Base-by-base conservation (phyloP, 2,329 filamentous ascomycete species). In the Thielaviopsis euricoi region DNA sequence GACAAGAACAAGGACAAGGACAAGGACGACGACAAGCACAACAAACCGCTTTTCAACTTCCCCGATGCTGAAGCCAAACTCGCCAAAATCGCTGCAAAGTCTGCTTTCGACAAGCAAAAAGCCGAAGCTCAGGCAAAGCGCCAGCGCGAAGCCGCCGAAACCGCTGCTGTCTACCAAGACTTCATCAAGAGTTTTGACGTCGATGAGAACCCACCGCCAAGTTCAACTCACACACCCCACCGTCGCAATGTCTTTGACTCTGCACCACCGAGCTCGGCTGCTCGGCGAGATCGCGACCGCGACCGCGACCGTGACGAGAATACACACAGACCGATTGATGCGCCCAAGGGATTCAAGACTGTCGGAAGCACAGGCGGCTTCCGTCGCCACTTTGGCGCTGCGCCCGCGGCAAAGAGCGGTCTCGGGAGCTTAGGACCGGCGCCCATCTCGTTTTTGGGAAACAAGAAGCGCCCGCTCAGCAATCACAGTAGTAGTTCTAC, bases 51-150 rank as follows among this genome's bases (percentile, higher is more conserved):
- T 48, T 53, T 80, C 76, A 55, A 59, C 60, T 90, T 91, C 65
- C 84, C 87, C 15, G 81, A 89, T 65, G 76, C 87, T 60, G 80
- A 85, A 58, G 79, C 83, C 55, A 95, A 94, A 70, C 81, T 93
- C 55, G 81, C 85, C 58, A 87, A 87, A 53, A 82, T 87, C 0
- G 78, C 83, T 61, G 93, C 90, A 71, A 87, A 93, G 67, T 94
- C 89, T 21, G 78, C 86, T 25, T 95, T 94, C 68, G 90, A 95
- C 72, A 84, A 85, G 64, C 87, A 94, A 69, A 89, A 87, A 69
- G 87, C 87, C 60, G 89, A 95, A 68, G 87, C 87, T 58, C 89
- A 95, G 74, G 89, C 88, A 23, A 95, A 95, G 72, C 83, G 87
- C 60, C 78, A 81, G 64, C 80, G 88, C 63, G 90, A 95, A 70